Conservation (phyloP, 1,284 basidiomycete genomes). For the Fomitopsis betulina region DNA sequence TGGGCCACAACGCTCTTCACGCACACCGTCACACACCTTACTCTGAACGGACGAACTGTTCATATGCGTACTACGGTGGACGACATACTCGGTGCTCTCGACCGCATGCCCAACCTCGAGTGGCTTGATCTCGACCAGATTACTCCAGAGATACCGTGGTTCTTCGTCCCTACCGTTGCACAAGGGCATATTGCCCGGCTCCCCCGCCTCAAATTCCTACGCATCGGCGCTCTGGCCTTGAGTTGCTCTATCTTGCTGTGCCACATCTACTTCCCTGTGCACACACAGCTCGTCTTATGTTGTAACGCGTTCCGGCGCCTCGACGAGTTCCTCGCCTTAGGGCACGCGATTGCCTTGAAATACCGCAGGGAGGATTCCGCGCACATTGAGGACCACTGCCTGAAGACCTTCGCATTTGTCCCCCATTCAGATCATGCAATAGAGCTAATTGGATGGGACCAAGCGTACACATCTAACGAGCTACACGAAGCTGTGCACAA, state of each 20-base stretch:
- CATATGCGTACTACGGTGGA: not conserved
- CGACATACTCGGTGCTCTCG: slow-evolving; percentile 4
- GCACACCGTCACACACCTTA: slow-evolving; percentile 4
- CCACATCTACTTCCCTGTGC: slow-evolving; percentile 1
- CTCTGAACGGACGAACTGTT: not conserved
- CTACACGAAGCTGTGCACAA: not conserved
- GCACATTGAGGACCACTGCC: not conserved
- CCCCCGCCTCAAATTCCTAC: slow-evolving; percentile 1
- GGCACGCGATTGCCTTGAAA: not conserved
- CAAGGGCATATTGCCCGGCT: not conserved
- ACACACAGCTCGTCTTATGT: not conserved
- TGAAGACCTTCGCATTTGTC: slow-evolving; percentile 4
- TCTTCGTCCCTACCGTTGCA: not conserved
- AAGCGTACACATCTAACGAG: not conserved
- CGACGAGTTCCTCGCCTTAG: slow-evolving; percentile 4
- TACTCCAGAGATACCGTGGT: slow-evolving; percentile 5
- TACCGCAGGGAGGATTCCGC: not conserved
- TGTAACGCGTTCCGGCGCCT: slow-evolving; percentile 3
- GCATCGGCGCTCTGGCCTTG: slow-evolving; percentile 4
- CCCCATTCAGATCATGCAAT: not conserved
- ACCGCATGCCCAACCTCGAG: slow-evolving; percentile 7
- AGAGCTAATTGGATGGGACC: not conserved
- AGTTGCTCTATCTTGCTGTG: slow-evolving; percentile 3
- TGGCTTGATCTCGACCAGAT: slow-evolving; percentile 2
- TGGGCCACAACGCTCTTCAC: slow-evolving; percentile 5